Evolutionary conservation across 192 early-diverging fungal genomes (phyloP).

Genomic region (Podochytrium sp.): DNA sequence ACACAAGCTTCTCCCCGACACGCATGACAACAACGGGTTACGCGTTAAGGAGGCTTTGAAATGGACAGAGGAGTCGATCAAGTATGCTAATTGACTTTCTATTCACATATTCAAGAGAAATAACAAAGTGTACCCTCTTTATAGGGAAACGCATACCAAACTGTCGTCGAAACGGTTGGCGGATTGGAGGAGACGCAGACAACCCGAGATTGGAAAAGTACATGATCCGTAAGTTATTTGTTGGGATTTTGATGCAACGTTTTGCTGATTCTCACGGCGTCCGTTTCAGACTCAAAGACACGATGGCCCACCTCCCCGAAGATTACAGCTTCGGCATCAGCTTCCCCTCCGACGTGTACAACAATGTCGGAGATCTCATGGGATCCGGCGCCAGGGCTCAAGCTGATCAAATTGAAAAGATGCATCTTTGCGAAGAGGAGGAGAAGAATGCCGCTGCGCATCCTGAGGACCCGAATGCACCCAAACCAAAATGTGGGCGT

Average conservation of each 20-base stretch:
- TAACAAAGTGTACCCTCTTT: neutral
- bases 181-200: slow-evolving; percentile 32
- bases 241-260: too few relatives aligned
- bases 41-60: slow-evolving; percentile 38
- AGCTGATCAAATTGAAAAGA: slow-evolving; percentile 6
- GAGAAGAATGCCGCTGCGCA: slow-evolving; percentile 1
- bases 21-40: slow-evolving; percentile 39
- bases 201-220: slow-evolving; percentile 41
- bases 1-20: slow-evolving; percentile 13
- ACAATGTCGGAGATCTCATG: slow-evolving; percentile 40
- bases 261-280: too few relatives aligned
- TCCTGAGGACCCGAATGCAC: neutral
- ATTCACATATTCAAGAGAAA: neutral
- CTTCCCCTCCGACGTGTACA: slow-evolving; percentile 36
- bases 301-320: slow-evolving; percentile 36
- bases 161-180: slow-evolving; percentile 31
- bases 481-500: slow-evolving; percentile 15
- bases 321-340: slow-evolving; percentile 43
- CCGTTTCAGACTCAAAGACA: slow-evolving; percentile 43
- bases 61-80: slow-evolving; percentile 33
- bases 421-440: slow-evolving; percentile 2
- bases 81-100: neutral
- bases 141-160: slow-evolving; percentile 32
- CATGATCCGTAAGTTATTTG: slow-evolving; percentile 42
- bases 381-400: slow-evolving; percentile 21